Conservation (phyloP, 805 yeast genomes). For the Pichia nanzhaoensis region DNA sequence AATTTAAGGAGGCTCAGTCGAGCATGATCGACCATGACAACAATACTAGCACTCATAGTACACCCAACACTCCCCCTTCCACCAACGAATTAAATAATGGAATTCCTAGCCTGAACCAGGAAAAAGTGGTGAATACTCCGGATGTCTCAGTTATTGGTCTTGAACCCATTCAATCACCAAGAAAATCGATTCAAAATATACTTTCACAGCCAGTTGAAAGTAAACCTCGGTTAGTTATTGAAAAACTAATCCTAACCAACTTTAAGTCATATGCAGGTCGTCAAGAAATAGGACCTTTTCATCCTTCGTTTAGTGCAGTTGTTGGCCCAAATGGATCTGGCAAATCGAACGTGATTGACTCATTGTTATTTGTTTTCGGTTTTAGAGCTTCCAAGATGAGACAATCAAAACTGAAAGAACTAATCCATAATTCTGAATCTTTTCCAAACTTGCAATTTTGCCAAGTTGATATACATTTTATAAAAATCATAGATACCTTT, state of each 20-base stretch:
- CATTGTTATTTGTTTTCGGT: conserved; percentile 95
- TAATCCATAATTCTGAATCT: conserved; percentile 84
- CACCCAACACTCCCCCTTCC: not conserved
- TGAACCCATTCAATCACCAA: conserved; percentile 13
- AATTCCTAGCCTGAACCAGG: not conserved
- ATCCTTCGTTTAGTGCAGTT: conserved; percentile 89
- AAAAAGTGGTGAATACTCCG: not conserved
- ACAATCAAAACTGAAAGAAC: conserved; percentile 85
- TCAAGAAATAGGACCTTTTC: conserved; percentile 92
- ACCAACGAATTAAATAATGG: not conserved
- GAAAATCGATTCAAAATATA: conserved; percentile 5
- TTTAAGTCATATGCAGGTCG: conserved; percentile 95
- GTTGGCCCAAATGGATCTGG: conserved; percentile 99
- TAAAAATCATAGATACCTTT: conserved; percentile 55
- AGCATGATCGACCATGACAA: not conserved
- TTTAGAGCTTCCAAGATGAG: conserved; percentile 96
- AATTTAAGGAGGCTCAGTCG: conserved; percentile 5
- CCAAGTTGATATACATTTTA: conserved; percentile 86
- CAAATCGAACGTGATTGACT: conserved; percentile 95
- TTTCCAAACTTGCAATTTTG: conserved; percentile 64
- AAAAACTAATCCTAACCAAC: conserved; percentile 65
- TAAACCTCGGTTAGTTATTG: conserved; percentile 61
- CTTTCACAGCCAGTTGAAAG: not conserved
- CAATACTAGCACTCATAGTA: not conserved
- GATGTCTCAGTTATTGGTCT: conserved; percentile 13